A percentile compares a stretch with the other conserved stretches of the same genome.
Conservation (phyloP, 148 eudicot genomes). For the Rhododendron mucronatum region DNA sequence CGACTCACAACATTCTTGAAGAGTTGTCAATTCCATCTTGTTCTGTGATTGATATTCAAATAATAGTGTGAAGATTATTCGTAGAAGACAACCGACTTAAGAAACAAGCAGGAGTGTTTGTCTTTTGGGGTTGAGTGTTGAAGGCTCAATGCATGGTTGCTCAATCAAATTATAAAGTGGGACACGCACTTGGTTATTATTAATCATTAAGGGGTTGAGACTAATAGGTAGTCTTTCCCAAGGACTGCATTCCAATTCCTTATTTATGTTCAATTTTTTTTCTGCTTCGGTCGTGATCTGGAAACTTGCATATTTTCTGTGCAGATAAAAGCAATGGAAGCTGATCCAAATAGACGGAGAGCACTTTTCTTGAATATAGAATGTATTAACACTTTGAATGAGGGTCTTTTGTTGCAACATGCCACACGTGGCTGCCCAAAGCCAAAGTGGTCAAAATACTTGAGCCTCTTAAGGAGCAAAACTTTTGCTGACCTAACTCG, state of each 20-base stretch:
- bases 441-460: slow-evolving; percentile 78
- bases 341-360: slow-evolving; percentile 51
- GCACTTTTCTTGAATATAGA: slow-evolving; percentile 66
- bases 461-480: slow-evolving; percentile 78
- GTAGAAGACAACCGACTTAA: not conserved
- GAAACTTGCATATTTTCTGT: slow-evolving; percentile 6
- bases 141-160: not conserved
- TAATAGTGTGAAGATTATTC: not conserved
- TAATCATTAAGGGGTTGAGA: not conserved
- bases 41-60: not conserved
- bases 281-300: not conserved
- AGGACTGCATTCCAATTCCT: not conserved
- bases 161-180: not conserved
- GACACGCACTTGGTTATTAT: not conserved
- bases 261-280: not conserved
- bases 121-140: not conserved
- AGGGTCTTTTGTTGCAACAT: slow-evolving; percentile 77
- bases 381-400: slow-evolving; percentile 77
- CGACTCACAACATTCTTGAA: not conserved
- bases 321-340: slow-evolving; percentile 73
- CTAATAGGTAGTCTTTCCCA: not conserved
- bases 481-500: slow-evolving; percentile 65
- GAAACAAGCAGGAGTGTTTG: not conserved
- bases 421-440: slow-evolving; percentile 68
- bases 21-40: not conserved